These are phyloP conservation scores for Blastocystis sp. DNA, from an alignment of 352 stramenopile species.

Conservation along the genomic window DNA sequence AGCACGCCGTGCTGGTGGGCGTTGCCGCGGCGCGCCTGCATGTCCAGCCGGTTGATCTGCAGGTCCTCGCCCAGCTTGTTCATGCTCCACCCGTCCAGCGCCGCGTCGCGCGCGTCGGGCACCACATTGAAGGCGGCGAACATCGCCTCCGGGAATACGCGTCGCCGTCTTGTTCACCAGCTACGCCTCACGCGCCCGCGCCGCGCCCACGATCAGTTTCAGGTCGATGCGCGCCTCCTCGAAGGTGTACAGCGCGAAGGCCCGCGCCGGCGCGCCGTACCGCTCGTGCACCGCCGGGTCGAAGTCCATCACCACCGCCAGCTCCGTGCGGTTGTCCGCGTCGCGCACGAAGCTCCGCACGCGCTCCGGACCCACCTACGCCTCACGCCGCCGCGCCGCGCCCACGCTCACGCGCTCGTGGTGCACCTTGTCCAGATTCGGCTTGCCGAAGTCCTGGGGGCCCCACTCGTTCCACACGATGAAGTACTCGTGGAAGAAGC, in stretches of 20 bases:
- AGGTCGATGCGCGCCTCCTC: neutral
- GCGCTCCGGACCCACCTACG: conserved; percentile 6
- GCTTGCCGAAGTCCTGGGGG: conserved; percentile 67
- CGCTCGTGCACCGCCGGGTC: conserved; percentile 10
- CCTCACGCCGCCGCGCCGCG: neutral
- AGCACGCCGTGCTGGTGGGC: conserved; percentile 60
- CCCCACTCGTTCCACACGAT: conserved; percentile 70
- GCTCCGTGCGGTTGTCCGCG: neutral
- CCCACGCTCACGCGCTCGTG: neutral
- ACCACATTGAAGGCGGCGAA: conserved; percentile 63
- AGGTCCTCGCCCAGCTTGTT: conserved; percentile 60
- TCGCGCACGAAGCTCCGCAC: neutral
- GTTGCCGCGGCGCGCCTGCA: conserved; percentile 52
- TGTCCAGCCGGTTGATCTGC: conserved; percentile 51
- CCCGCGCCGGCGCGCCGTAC: conserved; percentile 16
- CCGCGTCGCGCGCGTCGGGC: conserved; percentile 9
- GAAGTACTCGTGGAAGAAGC: conserved; percentile 67
- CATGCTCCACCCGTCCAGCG: conserved; percentile 34
- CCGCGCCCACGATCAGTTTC: conserved; percentile 7
- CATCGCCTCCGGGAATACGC: conserved; percentile 59
- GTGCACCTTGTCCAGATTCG: conserved; percentile 52
- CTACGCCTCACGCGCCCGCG: neutral
- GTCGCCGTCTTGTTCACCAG: conserved; percentile 66
- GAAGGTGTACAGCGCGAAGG: neutral
- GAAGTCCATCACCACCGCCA: conserved; percentile 41